phyloP scores from a whole-genome alignment of 163 green algal species.

The Prototheca wickerhamii region DNA sequence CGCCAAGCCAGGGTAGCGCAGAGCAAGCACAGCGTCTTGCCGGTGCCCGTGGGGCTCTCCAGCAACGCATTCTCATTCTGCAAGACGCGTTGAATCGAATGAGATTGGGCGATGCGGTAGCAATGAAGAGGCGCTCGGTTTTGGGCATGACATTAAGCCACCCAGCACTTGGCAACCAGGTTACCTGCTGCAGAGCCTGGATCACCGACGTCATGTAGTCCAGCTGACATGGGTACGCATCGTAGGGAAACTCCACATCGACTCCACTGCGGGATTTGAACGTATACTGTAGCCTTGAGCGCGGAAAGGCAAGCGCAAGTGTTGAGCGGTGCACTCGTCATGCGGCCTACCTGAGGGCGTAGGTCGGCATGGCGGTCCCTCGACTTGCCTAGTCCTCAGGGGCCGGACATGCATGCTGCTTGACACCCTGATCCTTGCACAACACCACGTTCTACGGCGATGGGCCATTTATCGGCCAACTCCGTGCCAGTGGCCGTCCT shows the following conservation, averaged over 20 bases:
- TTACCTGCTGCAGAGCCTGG: slow-evolving; percentile 57
- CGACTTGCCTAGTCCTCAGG: background rate
- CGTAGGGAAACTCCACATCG: slow-evolving; percentile 76
- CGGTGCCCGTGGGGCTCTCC: slow-evolving; percentile 80
- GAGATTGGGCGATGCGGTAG: no score
- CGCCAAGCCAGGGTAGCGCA: slow-evolving; percentile 89
- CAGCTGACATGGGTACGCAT: slow-evolving; percentile 79
- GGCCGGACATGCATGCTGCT: background rate
- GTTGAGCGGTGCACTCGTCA: background rate
- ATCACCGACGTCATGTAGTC: slow-evolving; percentile 74
- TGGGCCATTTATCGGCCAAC: no score
- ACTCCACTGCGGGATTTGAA: slow-evolving; percentile 38
- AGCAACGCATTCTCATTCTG: slow-evolving; percentile 77
- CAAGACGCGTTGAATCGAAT: background rate
- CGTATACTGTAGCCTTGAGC: background rate
- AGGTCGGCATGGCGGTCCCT: slow-evolving; percentile 24
- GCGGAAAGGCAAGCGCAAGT: background rate
- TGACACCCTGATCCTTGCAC: background rate
- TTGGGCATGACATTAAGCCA: no score
- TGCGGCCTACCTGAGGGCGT: slow-evolving; percentile 15
- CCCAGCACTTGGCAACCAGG: no score
- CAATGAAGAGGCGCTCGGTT: no score
- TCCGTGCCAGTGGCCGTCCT: no score
- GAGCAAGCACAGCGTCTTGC: slow-evolving; percentile 96
- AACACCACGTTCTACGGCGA: background rate